Conservation (phyloP, 139 green algal species). For the Micractinium sp. region DNA sequence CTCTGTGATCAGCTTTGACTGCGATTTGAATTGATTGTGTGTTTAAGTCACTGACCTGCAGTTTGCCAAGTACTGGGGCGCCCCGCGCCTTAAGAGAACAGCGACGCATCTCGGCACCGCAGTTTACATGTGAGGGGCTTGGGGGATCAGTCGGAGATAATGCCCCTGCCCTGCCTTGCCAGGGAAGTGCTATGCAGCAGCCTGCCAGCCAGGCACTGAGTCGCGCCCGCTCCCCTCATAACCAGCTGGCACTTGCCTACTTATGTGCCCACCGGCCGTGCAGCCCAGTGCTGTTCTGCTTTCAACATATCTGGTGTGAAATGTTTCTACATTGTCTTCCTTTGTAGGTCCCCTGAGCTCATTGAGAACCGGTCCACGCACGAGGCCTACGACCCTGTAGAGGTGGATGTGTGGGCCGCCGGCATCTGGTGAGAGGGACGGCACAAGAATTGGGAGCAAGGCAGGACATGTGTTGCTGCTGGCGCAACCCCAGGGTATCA, state of each 20-base stretch:
- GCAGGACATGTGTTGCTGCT: too few species aligned
- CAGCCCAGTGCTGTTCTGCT: neutral
- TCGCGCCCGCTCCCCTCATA: neutral
- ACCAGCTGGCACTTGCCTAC: neutral
- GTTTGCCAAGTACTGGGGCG: conserved; percentile 62
- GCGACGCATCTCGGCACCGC: conserved; percentile 69
- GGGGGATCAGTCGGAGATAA: too few species aligned
- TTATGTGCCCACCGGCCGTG: neutral
- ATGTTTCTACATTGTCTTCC: conserved; percentile 73
- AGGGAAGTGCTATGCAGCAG: too few species aligned
- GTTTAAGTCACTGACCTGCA: neutral
- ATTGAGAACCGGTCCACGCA: conserved; percentile 21
- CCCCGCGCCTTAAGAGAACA: conserved; percentile 49
- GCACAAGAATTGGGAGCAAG: neutral
- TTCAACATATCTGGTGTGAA: too few species aligned
- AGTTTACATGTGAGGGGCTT: neutral
- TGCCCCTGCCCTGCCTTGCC: too few species aligned
- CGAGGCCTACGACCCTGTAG: conserved; percentile 26
- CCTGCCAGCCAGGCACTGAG: neutral
- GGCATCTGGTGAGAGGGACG: conserved; percentile 66
- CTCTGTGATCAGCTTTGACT: too few species aligned
- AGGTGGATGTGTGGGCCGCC: conserved; percentile 76
- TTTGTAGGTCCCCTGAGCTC: conserved; percentile 61
- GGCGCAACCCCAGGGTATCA: too few species aligned
- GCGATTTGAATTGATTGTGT: too few species aligned